phyloP scores from a whole-genome alignment of 108 stramenopile species.

The Nannochloropsis granulata region DNA sequence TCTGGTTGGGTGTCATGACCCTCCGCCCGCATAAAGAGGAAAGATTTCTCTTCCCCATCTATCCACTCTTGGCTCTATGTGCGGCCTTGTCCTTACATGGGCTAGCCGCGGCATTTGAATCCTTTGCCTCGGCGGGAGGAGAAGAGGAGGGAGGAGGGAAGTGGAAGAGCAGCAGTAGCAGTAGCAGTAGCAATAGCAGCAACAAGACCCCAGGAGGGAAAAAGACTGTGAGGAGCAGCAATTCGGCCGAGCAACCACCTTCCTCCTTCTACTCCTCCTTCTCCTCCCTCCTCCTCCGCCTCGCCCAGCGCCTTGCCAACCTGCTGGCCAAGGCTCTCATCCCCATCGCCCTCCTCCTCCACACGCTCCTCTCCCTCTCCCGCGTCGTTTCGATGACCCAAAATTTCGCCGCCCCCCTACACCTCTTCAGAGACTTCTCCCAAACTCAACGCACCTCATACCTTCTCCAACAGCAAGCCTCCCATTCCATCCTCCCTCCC shows the following conservation, averaged over 20 bases:
- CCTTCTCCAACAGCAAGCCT: neutral
- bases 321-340: neutral
- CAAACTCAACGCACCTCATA: neutral
- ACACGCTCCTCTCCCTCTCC: constrained; percentile 13
- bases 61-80: constrained; percentile 45
- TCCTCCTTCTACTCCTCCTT: neutral
- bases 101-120: neutral
- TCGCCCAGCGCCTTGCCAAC: neutral
- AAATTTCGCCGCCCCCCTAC: constrained; percentile 1
- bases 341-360: neutral
- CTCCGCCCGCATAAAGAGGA: constrained; percentile 93
- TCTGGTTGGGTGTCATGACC: constrained; percentile 64
- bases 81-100: constrained; percentile 28
- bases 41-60: constrained; percentile 75
- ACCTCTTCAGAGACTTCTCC: neutral
- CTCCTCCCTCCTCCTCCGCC: neutral
- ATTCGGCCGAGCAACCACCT: no score
- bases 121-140: neutral
- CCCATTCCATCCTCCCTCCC: neutral
- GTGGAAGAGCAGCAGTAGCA: neutral
- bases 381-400: constrained; percentile 16
- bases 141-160: neutral
- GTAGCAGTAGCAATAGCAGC: no score
- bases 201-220: no score
- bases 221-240: no score